A percentile compares a stretch with the other conserved stretches of the same genome.
These are phyloP conservation scores for Penicillium lividum DNA, from an alignment of 495 filamentous ascomycete genomes.

Conservation along the genomic window DNA sequence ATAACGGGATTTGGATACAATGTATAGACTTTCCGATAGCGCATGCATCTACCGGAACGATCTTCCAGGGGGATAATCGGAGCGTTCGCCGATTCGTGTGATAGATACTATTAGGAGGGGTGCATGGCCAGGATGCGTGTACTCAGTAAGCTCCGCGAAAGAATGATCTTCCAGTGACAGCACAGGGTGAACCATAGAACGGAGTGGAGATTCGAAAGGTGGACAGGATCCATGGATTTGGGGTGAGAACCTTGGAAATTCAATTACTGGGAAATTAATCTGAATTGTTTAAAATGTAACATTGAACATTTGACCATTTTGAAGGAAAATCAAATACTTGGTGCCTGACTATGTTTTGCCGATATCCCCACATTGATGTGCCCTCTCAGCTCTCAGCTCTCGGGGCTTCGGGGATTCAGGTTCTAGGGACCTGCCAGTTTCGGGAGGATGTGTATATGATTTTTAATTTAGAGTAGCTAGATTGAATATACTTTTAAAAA, in stretches of 20 bases:
- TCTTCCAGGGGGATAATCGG: slow-evolving; percentile 14
- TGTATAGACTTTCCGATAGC: slow-evolving; percentile 23
- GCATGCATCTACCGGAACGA: slow-evolving; percentile 21
- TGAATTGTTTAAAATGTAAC: not conserved
- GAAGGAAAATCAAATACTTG: not conserved
- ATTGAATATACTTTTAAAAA: not conserved
- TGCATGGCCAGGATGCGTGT: slow-evolving; percentile 10
- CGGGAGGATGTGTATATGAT: not conserved
- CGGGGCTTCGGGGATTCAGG: slow-evolving; percentile 1
- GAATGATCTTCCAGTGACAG: slow-evolving; percentile 23
- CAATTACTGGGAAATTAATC: slow-evolving; percentile 15
- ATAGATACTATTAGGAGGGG: slow-evolving; percentile 17
- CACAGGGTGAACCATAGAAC: slow-evolving; percentile 12
- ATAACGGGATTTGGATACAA: not conserved
- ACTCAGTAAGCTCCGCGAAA: slow-evolving; percentile 4
- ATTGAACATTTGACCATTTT: too few relatives aligned
- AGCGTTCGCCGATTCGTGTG: slow-evolving; percentile 18
- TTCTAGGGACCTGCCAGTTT: slow-evolving; percentile 6
- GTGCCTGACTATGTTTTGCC: slow-evolving; percentile 16
- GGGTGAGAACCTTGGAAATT: slow-evolving; percentile 15
- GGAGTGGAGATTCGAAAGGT: slow-evolving; percentile 1
- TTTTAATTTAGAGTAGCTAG: not conserved
- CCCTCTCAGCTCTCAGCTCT: not conserved
- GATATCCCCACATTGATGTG: slow-evolving; percentile 4
- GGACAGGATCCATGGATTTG: slow-evolving; percentile 19